Percentiles rank a stretch among this genome's conserved stretches.
Conservation (phyloP, 2,329 filamentous ascomycete species). For the Phyllosticta citrichinensis region DNA sequence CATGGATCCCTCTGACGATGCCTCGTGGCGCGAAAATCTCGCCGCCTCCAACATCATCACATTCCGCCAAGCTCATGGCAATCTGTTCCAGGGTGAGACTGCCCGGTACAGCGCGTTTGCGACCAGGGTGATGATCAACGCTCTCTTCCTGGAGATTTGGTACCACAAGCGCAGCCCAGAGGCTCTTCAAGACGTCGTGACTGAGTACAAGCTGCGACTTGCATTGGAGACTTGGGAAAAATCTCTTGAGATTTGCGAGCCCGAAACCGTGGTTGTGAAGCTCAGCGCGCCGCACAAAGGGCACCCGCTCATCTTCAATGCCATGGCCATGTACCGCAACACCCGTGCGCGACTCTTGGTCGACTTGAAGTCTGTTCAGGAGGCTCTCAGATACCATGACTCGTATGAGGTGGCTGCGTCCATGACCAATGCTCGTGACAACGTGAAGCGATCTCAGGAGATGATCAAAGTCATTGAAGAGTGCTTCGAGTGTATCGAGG, state of each 20-base stretch:
- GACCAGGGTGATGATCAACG: conserved; percentile 97
- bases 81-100: conserved; percentile 85
- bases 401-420: conserved; percentile 93
- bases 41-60: conserved; percentile 64
- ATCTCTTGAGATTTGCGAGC: conserved; percentile 85
- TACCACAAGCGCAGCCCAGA: conserved; percentile 98
- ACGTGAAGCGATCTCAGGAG: conserved; percentile 87
- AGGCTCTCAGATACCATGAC: conserved; percentile 92
- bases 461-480: conserved; percentile 99
- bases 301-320: conserved; percentile 94
- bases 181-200: conserved; percentile 91
- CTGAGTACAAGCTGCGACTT: conserved; percentile 92
- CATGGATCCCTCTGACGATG: conserved; percentile 65
- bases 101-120: conserved; percentile 93
- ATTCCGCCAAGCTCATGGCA: conserved; percentile 89
- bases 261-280: conserved; percentile 77
- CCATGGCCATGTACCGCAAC: conserved; percentile 93
- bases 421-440: conserved; percentile 89
- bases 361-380: conserved; percentile 89
- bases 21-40: conserved; percentile 73
- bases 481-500: conserved; percentile 96
- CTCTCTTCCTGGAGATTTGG: conserved; percentile 96
- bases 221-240: conserved; percentile 99
- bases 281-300: conserved; percentile 92
- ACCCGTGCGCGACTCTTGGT: conserved; percentile 87